These are phyloP conservation scores for Oryza glaberrima DNA, from an alignment of 176 grass and related monocot genomes.

Conservation along the genomic window DNA sequence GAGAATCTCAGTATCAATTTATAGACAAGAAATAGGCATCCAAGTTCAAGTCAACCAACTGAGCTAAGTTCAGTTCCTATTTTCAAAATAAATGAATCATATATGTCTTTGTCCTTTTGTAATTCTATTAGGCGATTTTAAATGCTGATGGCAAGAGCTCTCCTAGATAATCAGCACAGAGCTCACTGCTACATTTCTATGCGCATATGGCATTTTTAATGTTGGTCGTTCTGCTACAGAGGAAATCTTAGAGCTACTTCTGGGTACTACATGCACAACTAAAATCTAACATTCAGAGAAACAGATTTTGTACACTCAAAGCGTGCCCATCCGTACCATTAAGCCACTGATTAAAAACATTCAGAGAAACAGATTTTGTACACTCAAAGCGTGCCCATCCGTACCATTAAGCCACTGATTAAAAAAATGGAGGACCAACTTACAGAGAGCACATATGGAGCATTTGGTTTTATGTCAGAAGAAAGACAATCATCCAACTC, in stretches of 20 bases:
- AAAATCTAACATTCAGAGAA: neutral
- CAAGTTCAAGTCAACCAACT: too few species aligned
- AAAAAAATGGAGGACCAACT: conserved; percentile 28
- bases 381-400: neutral
- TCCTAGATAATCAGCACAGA: neutral
- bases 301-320: too few species aligned
- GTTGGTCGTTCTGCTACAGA: neutral
- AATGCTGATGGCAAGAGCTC: neutral
- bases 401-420: neutral
- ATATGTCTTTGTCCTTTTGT: conserved; percentile 5
- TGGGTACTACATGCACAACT: neutral
- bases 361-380: neutral
- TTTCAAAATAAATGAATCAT: conserved; percentile 5
- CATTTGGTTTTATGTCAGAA: conserved; percentile 62
- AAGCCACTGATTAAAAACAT: too few species aligned
- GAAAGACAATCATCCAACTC: conserved; percentile 70
- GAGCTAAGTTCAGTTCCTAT: too few species aligned
- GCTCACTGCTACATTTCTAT: neutral
- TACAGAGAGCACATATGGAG: conserved; percentile 75
- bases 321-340: too few species aligned
- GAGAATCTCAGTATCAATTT: too few species aligned
- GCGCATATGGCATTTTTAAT: neutral
- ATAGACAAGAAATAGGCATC: too few species aligned
- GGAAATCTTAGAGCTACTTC: neutral
- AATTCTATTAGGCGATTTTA: neutral